A percentile compares a stretch with the other conserved stretches of the same genome.
Conservation (phyloP, 805 yeast species). For the Pichia pseudocactophila region DNA sequence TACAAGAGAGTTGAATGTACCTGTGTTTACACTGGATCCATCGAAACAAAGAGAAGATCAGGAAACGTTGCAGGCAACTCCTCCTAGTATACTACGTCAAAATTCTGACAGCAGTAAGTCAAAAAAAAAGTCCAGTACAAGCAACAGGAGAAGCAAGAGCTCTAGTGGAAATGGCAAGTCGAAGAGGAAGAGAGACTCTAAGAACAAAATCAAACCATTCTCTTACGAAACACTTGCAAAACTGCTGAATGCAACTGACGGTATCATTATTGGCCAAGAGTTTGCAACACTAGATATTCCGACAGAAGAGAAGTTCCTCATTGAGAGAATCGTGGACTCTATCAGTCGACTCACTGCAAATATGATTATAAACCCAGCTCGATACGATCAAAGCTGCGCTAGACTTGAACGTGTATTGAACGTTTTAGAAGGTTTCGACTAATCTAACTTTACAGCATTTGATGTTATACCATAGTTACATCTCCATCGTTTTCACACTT, state of each 20-base stretch:
- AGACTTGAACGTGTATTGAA: slow-evolving; percentile 75
- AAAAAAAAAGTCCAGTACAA: not conserved
- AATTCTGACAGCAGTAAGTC: not conserved
- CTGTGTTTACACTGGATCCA: not conserved
- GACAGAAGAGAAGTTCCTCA: slow-evolving; percentile 61
- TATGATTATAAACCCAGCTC: slow-evolving; percentile 76
- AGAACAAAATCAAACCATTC: slow-evolving; percentile 25
- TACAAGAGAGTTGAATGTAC: slow-evolving; percentile 1
- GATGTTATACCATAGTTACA: not conserved
- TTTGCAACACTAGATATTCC: slow-evolving; percentile 69
- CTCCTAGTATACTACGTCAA: slow-evolving; percentile 2
- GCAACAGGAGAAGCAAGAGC: not conserved
- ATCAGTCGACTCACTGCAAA: slow-evolving; percentile 81
- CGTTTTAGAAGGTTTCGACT: slow-evolving; percentile 73
- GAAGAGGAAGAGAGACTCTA: slow-evolving; percentile 9
- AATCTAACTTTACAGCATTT: not conserved
- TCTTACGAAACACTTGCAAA: slow-evolving; percentile 39
- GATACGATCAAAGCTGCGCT: slow-evolving; percentile 71
- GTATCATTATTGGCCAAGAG: slow-evolving; percentile 58
- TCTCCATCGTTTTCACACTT: not conserved
- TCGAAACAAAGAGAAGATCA: not conserved
- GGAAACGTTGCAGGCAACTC: no score
- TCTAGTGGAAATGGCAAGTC: slow-evolving; percentile 3
- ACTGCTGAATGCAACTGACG: slow-evolving; percentile 48
- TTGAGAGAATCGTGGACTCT: slow-evolving; percentile 82